Evolutionary conservation across 2,329 filamentous ascomycete genomes (phyloP).

Genomic region (Zasmidium angulare): DNA sequence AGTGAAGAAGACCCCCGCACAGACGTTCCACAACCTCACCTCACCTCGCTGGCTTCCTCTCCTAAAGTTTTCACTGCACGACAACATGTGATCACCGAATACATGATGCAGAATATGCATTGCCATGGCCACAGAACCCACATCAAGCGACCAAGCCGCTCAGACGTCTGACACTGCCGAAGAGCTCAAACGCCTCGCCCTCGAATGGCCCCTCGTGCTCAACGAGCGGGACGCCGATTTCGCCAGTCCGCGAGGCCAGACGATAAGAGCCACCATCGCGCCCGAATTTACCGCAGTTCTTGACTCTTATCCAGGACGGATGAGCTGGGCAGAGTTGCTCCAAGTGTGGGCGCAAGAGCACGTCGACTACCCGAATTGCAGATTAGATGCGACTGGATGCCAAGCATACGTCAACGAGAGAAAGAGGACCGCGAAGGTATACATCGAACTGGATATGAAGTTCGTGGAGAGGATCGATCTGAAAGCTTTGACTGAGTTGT

Average conservation of each 20-base stretch:
- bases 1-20: no score
- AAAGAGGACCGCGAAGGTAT: background rate
- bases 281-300: background rate
- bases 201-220: background rate
- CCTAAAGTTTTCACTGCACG: background rate
- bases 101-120: background rate
- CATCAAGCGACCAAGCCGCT: background rate
- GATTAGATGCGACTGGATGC: background rate
- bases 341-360: conserved; percentile 1
- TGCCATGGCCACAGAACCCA: background rate
- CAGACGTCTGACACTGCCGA: background rate
- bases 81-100: background rate
- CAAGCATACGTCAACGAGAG: background rate
- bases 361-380: background rate
- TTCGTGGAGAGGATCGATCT: background rate
- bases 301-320: background rate
- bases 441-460: conserved; percentile 1
- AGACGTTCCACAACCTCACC: no score
- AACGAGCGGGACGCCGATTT: background rate
- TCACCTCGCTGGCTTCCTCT: no score
- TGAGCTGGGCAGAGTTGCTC: background rate
- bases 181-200: background rate
- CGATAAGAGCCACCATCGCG: background rate
- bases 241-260: background rate
- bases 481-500: conserved; percentile 1